A percentile compares a stretch with the other conserved stretches of the same genome.
Conservation (phyloP, 306 rosid species). For the Vigna reflexopilosa region DNA sequence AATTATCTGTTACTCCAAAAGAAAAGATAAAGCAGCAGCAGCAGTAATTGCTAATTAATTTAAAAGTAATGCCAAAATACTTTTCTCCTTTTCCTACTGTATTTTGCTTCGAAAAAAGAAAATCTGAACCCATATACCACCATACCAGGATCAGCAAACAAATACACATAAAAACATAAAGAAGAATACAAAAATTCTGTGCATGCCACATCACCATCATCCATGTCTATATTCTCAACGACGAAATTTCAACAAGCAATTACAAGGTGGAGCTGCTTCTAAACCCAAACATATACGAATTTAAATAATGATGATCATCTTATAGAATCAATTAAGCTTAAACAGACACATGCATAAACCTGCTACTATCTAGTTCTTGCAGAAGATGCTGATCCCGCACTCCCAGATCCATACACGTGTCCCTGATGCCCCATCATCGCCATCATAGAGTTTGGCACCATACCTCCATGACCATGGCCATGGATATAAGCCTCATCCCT, state of each 20-base stretch:
- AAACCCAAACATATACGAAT: slow-evolving; percentile 14
- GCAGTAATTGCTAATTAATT: background rate
- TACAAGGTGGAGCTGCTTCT: background rate
- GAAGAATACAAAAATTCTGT: slow-evolving; percentile 5
- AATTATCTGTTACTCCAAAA: background rate
- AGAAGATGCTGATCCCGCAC: slow-evolving; percentile 52
- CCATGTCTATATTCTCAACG: slow-evolving; percentile 16
- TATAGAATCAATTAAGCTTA: background rate
- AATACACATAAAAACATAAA: background rate
- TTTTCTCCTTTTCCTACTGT: background rate
- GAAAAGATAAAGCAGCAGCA: background rate
- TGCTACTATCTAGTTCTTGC: slow-evolving; percentile 45
- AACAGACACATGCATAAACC: background rate
- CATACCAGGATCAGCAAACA: background rate
- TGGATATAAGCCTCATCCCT: slow-evolving; percentile 31
- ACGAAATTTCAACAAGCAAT: slow-evolving; percentile 30
- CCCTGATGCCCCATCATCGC: slow-evolving; percentile 59
- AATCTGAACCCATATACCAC: background rate
- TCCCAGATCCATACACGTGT: slow-evolving; percentile 64
- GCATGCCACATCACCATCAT: slow-evolving; percentile 34
- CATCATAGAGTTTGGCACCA: slow-evolving; percentile 43
- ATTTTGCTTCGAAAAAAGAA: background rate
- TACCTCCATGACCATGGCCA: slow-evolving; percentile 16
- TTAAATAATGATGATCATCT: background rate
- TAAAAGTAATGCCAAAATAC: background rate